phyloP scores from a whole-genome alignment of 768 basidiomycete genomes.

The Termitomyces sp. region DNA sequence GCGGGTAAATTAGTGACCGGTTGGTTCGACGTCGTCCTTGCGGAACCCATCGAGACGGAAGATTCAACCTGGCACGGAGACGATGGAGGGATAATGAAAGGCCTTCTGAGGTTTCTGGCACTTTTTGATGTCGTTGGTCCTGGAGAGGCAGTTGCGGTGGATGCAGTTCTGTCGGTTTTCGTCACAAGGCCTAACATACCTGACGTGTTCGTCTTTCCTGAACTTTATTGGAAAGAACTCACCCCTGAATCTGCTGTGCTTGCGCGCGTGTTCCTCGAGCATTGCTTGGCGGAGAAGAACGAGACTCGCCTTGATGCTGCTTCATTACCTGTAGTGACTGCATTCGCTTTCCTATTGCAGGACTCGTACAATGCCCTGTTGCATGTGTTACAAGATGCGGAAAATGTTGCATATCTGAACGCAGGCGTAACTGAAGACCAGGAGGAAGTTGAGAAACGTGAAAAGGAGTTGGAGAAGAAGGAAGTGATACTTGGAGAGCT shows the following conservation, averaged over 20 bases:
- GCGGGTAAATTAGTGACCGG: constrained; percentile 70
- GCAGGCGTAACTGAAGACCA: constrained; percentile 31
- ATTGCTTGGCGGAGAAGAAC: constrained; percentile 59
- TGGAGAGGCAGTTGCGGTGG: constrained; percentile 72
- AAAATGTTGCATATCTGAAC: constrained; percentile 28
- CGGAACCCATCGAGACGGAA: constrained; percentile 29
- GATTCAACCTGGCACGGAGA: constrained; percentile 33
- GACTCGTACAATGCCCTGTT: constrained; percentile 65
- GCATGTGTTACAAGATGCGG: constrained; percentile 34
- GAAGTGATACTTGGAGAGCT: constrained; percentile 81
- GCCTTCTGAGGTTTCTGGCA: constrained; percentile 37
- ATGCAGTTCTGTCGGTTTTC: constrained; percentile 76
- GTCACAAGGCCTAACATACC: constrained; percentile 65
- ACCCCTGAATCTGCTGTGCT: constrained; percentile 81
- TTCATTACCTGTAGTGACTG: constrained; percentile 83
- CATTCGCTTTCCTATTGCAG: constrained; percentile 82
- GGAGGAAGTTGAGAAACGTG: constrained; percentile 42
- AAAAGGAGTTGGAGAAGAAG: constrained; percentile 56
- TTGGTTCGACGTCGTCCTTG: constrained; percentile 71
- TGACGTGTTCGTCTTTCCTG: constrained; percentile 68
- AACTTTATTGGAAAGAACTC: constrained; percentile 72
- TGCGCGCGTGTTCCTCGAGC: constrained; percentile 80
- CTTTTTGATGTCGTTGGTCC: constrained; percentile 62
- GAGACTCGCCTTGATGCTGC: constrained; percentile 64
- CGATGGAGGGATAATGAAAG: constrained; percentile 43